Conservation (phyloP, 1,139 yeast species). For the Casaregolazyma suthepensis region DNA sequence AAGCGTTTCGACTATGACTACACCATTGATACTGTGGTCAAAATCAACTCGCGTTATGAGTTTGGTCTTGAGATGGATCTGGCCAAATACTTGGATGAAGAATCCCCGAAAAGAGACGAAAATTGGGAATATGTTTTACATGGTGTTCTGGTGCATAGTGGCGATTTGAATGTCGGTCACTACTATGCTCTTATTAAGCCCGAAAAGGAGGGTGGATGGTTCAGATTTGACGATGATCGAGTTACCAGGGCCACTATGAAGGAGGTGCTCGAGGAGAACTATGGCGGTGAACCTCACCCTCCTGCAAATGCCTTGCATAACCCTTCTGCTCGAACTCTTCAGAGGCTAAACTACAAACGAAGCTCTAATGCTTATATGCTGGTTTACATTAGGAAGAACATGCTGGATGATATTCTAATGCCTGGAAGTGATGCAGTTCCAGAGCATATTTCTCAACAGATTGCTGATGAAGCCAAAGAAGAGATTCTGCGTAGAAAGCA, state of each 20-base stretch:
- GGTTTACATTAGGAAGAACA: constrained; percentile 74
- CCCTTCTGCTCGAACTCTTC: constrained; percentile 13
- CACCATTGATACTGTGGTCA: constrained; percentile 80
- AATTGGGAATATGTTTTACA: constrained; percentile 78
- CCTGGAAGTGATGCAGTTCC: constrained; percentile 60
- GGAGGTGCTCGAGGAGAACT: constrained; percentile 89
- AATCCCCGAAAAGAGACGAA: constrained; percentile 42
- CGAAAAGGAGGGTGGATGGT: constrained; percentile 65
- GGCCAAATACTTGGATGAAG: constrained; percentile 62
- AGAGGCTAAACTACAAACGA: constrained; percentile 42
- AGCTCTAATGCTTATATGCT: constrained; percentile 96
- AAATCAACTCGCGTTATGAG: constrained; percentile 88
- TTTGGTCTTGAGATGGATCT: constrained; percentile 81
- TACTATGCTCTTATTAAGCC: constrained; percentile 94
- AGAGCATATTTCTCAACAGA: constrained; percentile 56
- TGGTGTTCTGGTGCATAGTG: constrained; percentile 93
- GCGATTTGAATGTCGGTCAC: constrained; percentile 94
- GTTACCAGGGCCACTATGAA: constrained; percentile 80
- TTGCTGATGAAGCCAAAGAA: constrained; percentile 56
- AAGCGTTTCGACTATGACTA: constrained; percentile 94
- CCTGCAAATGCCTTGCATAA: constrained; percentile 13
- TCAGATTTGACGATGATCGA: constrained; percentile 87
- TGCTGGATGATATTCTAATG: constrained; percentile 53
- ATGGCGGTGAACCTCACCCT: constrained; percentile 57
- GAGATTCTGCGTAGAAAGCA: constrained; percentile 53